Base-by-base conservation (phyloP, 345 rosid genomes). In the Eucalyptus pauciflora region DNA sequence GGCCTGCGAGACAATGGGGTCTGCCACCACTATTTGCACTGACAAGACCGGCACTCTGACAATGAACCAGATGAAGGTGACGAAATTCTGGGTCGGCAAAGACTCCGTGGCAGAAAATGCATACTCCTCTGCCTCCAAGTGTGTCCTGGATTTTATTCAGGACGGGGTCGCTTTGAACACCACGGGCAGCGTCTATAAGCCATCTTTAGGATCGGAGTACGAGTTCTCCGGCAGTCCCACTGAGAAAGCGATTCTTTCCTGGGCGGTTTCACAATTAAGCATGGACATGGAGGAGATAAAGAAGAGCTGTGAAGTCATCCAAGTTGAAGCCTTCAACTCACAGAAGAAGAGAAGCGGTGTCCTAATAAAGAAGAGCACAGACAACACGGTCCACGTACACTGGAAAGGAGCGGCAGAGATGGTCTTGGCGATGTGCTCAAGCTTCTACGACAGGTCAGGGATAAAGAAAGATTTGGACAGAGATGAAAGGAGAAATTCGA, bases 1-100 rank as follows among this genome's bases (percentile, higher is more conserved):
- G 1, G 96, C 99, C 8, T 96, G 98, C 41, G 99, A 96, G 90
- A 96, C 96, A 2, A 97, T 97, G 96, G 97, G 98, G 24, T 97
- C 97, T 7, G 96, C 98, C 4, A 95, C 97, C 13, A 92, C 92
- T 13, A 95, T 97, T 2, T 96, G 98, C 86, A 97, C 97, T 0
- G 96, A 96, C 71, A 97, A 95, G 92, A 96, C 98, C 13, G 98
- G 98, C 33, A 95, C 97, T 29, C 94, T 97, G 46, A 96, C 99
- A 31, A 89, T 94, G 87, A 95, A 95, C 90, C 94, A 89, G 71
- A 96, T 96, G 98, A 91, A 92, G 86, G 98, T 95, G 85, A 94
- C 95, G 2, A 93, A 93, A 87, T 93, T 95, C 87, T 95, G 96
- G 95, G 86, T 93, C 2, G 99, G 98, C 80, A 87, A 90, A n/a